Conservation (phyloP, 2,329 filamentous ascomycete species). For the Fusarium begoniae region DNA sequence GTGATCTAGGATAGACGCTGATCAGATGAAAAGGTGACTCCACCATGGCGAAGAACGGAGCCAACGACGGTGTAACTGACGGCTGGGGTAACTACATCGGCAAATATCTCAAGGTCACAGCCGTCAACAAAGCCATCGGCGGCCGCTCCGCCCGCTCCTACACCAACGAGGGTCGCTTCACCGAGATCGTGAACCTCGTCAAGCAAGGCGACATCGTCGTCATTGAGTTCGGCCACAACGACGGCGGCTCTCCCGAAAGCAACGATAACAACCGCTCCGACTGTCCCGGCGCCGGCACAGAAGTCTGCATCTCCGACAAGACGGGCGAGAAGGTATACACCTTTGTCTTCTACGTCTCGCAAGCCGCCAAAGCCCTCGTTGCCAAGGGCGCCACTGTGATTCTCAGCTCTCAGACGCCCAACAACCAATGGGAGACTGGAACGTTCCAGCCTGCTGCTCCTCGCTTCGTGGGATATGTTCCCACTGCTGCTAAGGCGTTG, state of each 20-base stretch:
- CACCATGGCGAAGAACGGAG: slow-evolving; percentile 64
- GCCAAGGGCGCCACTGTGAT: slow-evolving; percentile 69
- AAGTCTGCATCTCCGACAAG: slow-evolving; percentile 56
- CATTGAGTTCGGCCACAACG: slow-evolving; percentile 79
- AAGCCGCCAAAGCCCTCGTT: slow-evolving; percentile 63
- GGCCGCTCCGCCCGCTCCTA: slow-evolving; percentile 74
- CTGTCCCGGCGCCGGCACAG: slow-evolving; percentile 62
- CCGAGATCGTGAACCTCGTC: slow-evolving; percentile 62
- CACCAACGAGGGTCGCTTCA: slow-evolving; percentile 72
- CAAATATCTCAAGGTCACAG: slow-evolving; percentile 54
- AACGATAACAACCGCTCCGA: slow-evolving; percentile 70
- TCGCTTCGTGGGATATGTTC: slow-evolving; percentile 66
- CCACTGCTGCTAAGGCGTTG: slow-evolving; percentile 50
- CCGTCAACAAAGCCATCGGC: slow-evolving; percentile 71
- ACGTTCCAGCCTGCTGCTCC: slow-evolving; percentile 56
- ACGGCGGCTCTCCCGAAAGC: slow-evolving; percentile 64
- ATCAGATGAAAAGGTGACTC: slow-evolving; percentile 56
- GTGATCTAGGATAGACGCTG: not conserved
- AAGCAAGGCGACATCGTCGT: slow-evolving; percentile 70
- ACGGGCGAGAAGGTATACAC: slow-evolving; percentile 64
- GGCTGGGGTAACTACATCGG: slow-evolving; percentile 72
- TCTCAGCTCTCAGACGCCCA: slow-evolving; percentile 63
- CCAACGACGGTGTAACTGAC: slow-evolving; percentile 52
- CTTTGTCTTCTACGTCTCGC: slow-evolving; percentile 67
- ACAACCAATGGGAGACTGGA: slow-evolving; percentile 69